Evolutionary conservation across 2,329 filamentous ascomycete genomes (phyloP), one percentile per base, ranked within the genome.

Genomic region (Pseudopyricularia javanii): DNA sequence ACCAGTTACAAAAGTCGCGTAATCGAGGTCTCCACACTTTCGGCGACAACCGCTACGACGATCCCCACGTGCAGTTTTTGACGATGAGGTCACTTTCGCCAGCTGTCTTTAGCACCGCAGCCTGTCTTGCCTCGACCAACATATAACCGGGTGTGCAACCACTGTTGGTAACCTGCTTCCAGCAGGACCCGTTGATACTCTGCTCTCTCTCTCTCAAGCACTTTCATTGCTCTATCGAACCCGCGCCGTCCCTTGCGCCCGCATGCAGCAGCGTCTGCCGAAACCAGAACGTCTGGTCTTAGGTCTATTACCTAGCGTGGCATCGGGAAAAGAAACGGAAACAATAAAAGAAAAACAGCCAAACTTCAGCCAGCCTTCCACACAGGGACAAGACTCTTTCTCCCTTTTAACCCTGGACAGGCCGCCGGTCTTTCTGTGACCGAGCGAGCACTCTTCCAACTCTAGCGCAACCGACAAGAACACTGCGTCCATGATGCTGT

Each of bases 401-500:
- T 24, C 40, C 7, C 20, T 6, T 45, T 28, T 26, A 6, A 37
- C 24, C 49, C 33, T 24, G 33, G 22, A 37, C 14, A 50, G 49
- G 49, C 33, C 49, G 49, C 49, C 49, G 22, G 20, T 45, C 40
- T 45, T 45, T 45, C 17, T 24, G 17, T 22, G 33, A 50, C 49
- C 35, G 49, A 37, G 35, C 32, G 22, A 20, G 22, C 49, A 37
- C 49, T 34, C 33, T 26, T 28, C 49, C 17, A 15, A 7, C 20
- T 37, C 22, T 37, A n/a, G 7, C 14, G 20, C 33, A 45, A 45
- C 22, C 12, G 32, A 9, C 22, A 24, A 35, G 28, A 50, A 26
- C 49, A 37, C n/a, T n/a, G 11, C 11, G 22, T 7, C 34, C 34
- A 37, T 28, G 30, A 65, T 65, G 63, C 60, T 66, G 50, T 63